Conservation (phyloP, 108 stramenopile genomes). For the Pseudonitzschia delicatissima region DNA sequence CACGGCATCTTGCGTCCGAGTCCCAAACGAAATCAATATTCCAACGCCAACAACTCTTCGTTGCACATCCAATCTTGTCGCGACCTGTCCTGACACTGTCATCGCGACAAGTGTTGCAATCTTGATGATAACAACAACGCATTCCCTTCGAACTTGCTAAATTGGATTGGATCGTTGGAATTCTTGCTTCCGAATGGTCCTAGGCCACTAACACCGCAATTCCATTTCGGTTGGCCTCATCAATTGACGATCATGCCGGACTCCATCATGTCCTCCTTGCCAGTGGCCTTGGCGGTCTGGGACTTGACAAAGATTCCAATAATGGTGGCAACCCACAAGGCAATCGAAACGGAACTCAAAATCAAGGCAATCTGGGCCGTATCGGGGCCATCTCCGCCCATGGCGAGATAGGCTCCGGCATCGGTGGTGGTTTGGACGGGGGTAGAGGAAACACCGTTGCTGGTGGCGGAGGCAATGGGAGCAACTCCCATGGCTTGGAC, state of each 20-base stretch:
- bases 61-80: slow-evolving; percentile 17
- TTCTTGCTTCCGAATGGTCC: not conserved
- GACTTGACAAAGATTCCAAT: slow-evolving; percentile 21
- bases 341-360: slow-evolving; percentile 27
- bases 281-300: not conserved
- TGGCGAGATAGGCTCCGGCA: not conserved
- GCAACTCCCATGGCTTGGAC: slow-evolving; percentile 7
- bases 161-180: slow-evolving; percentile 5
- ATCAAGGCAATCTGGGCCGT: slow-evolving; percentile 28
- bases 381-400: slow-evolving; percentile 3
- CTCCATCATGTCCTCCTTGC: not conserved
- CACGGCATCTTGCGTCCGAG: too few relatives aligned
- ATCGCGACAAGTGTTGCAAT: too few relatives aligned
- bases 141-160: slow-evolving; percentile 15
- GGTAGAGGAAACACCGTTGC: not conserved
- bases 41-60: slow-evolving; percentile 6
- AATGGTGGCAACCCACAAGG: slow-evolving; percentile 29
- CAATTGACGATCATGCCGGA: slow-evolving; percentile 13
- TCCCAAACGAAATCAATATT: too few relatives aligned
- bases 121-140: slow-evolving; percentile 24
- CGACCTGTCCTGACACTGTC: slow-evolving; percentile 48
- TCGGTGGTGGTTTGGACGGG: slow-evolving; percentile 4
- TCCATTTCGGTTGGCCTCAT: slow-evolving; percentile 22
- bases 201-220: not conserved
- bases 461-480: not conserved